phyloP scores from a whole-genome alignment of 2,329 filamentous ascomycete species.

The Fusarium austroafricanum region DNA sequence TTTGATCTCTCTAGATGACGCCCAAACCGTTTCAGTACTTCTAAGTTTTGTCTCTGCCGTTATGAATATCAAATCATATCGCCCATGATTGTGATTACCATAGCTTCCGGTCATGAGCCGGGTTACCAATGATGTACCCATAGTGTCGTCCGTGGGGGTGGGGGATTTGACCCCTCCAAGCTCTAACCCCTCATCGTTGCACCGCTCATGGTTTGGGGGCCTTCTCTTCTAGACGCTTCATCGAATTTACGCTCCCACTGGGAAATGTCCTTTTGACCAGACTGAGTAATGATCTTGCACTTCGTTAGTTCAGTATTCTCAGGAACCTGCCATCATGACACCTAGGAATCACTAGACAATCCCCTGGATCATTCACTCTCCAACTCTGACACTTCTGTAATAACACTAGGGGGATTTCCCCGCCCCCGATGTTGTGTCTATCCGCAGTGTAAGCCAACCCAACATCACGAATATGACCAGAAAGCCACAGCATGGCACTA shows the following conservation, averaged over 20 bases:
- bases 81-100: conserved; percentile 2
- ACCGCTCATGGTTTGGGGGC: conserved; percentile 33
- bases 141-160: conserved; percentile 32
- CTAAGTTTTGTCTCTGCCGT: background rate
- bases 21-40: background rate
- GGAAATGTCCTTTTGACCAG: background rate
- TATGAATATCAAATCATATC: conserved; percentile 2
- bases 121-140: background rate
- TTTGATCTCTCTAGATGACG: background rate
- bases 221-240: background rate
- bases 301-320: background rate
- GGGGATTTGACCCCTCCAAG: conserved; percentile 17
- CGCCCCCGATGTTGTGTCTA: conserved; percentile 11
- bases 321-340: conserved; percentile 15
- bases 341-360: background rate
- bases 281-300: background rate
- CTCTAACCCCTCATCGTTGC: conserved; percentile 16
- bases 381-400: conserved; percentile 9
- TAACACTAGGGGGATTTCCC: conserved; percentile 11
- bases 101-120: conserved; percentile 17
- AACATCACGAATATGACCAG: conserved; percentile 1
- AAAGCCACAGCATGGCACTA: background rate
- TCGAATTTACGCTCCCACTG: background rate
- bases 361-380: conserved; percentile 4
- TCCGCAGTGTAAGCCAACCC: background rate